A percentile compares a stretch with the other conserved stretches of the same genome.
These are phyloP conservation scores for Suhomyces emberorum DNA, from an alignment of 805 yeast genomes.

Conservation along the genomic window DNA sequence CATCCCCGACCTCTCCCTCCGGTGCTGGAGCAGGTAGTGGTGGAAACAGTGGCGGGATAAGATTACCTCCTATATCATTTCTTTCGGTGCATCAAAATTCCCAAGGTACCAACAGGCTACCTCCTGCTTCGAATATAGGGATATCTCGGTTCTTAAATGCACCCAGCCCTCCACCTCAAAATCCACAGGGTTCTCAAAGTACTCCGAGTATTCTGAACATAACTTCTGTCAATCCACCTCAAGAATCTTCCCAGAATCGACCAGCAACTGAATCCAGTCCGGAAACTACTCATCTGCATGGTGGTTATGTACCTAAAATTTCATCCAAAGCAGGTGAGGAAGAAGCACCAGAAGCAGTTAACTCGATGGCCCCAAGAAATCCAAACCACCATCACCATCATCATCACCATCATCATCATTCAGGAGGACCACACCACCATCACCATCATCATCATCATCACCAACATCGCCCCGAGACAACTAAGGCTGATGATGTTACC, in stretches of 20 bases:
- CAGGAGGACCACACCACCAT: no score
- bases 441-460: neutral
- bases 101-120: slow-evolving; percentile 10
- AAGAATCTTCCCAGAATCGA: no score
- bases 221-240: no score
- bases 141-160: slow-evolving; percentile 19
- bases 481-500: no score
- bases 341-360: no score
- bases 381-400: slow-evolving; percentile 11
- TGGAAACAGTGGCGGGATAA: slow-evolving; percentile 12
- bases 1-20: slow-evolving; percentile 1
- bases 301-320: no score
- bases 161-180: slow-evolving; percentile 3
- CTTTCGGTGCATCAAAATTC: slow-evolving; percentile 14
- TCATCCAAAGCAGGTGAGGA: neutral
- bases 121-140: slow-evolving; percentile 18
- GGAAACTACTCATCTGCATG: no score
- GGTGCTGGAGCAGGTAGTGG: neutral
- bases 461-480: no score
- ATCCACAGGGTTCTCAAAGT: neutral
- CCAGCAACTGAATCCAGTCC: no score
- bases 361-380: no score
- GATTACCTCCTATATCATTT: slow-evolving; percentile 29
- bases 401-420: slow-evolving; percentile 16
- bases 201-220: no score